These are phyloP conservation scores for Amoebophrya sp. DNA, from an alignment of 169 alveolate species.

Conservation along the genomic window DNA sequence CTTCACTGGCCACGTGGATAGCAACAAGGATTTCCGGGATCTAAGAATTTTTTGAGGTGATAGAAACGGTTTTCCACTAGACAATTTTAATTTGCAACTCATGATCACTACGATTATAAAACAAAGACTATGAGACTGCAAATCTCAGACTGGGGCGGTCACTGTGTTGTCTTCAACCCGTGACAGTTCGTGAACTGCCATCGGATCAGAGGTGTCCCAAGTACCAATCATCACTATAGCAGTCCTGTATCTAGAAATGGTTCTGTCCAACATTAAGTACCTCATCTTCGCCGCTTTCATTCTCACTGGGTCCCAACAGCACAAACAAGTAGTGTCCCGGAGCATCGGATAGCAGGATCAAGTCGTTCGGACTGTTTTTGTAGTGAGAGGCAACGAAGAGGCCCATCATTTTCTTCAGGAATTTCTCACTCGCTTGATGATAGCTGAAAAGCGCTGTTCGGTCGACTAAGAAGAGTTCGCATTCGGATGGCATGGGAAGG, in stretches of 20 bases:
- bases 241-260: constrained; percentile 32
- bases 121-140: too few species aligned
- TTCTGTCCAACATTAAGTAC: neutral
- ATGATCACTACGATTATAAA: too few species aligned
- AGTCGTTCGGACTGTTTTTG: constrained; percentile 98
- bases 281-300: constrained; percentile 22
- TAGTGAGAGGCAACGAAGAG: constrained; percentile 93
- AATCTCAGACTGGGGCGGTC: too few species aligned
- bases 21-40: constrained; percentile 63
- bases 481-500: constrained; percentile 80
- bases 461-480: constrained; percentile 90
- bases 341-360: constrained; percentile 96
- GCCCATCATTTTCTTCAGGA: constrained; percentile 87
- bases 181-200: constrained; percentile 21
- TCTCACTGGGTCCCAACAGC: constrained; percentile 60
- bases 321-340: constrained; percentile 96
- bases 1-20: constrained; percentile 63
- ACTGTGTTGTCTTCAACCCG: too few species aligned
- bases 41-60: too few species aligned
- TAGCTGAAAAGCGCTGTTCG: constrained; percentile 95
- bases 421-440: constrained; percentile 91
- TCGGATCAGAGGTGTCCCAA: constrained; percentile 40
- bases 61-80: too few species aligned
- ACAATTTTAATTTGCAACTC: neutral
- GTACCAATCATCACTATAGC: neutral